Evolutionary conservation across 306 rosid species (phyloP), one percentile per base, ranked within the genome.

Genomic region (Dalbergia cultrata): DNA sequence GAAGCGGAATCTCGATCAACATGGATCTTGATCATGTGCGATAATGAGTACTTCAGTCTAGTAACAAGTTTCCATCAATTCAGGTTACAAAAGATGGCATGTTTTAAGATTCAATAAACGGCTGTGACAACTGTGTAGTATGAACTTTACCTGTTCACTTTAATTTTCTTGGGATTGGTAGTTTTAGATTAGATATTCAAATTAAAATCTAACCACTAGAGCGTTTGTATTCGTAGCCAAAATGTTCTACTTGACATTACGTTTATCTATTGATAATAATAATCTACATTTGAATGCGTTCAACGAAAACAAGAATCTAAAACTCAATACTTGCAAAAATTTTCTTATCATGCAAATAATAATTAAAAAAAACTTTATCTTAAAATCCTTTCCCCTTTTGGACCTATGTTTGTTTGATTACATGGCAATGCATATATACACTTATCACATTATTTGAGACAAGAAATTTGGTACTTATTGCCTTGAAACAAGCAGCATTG

Each of bases 21-120:
- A 73, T 67, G 72, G 79, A 76, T 76, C 71, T 70, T 49, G 16
- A 49, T 83, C 75, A 75, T 80, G 84, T 70, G 71, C 66, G 22
- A 62, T 70, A 53, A 61, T 79, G 70, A 75, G 18, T 61, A 74
- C 56, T 78, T 74, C 4, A 39, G 17, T 73, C 10, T 57, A 59
- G 66, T 66, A 41, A 61, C 61, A 26, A 69, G 74, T 17, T 59
- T 67, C 19, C 72, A 56, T 34, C 75, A 44, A 60, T 54, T 75
- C 21, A 59, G 56, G 39, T 57, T 41, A 21, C 44, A 8, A 17
- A 56, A 54, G 74, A 64, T 72, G 67, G 6, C 74, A 26, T 9
- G 26, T 22, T 58, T 57, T 41, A 79, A 21, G 76, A 74, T 74
- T 81, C 75, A 56, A 1, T 37, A 4, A 18, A 56, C 18, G 53